Evolutionary conservation across 768 basidiomycete genomes (phyloP).

Genomic region (Mycena polygramma): DNA sequence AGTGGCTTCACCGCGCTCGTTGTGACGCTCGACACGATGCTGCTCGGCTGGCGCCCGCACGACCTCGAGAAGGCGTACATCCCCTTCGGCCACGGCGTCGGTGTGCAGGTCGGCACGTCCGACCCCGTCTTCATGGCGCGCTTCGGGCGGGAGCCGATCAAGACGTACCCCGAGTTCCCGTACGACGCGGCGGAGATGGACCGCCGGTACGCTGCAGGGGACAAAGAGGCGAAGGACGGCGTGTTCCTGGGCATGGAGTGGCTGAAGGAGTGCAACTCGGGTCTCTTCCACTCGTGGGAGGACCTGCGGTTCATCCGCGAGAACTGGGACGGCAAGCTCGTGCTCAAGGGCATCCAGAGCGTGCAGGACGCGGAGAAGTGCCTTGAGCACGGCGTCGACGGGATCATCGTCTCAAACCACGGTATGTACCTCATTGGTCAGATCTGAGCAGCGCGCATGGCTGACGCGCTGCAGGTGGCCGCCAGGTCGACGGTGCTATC

Average conservation of each 20-base stretch:
- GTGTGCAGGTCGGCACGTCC: conserved; percentile 74
- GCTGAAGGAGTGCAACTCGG: conserved; percentile 74
- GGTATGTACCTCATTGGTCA: conserved; percentile 64
- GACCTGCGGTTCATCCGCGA: conserved; percentile 76
- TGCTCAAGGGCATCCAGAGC: conserved; percentile 84
- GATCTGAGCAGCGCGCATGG: no score
- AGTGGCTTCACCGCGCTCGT: conserved; percentile 79
- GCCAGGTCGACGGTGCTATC: conserved; percentile 85
- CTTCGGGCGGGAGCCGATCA: conserved; percentile 59
- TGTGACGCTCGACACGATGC: conserved; percentile 84
- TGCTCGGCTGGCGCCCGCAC: conserved; percentile 82
- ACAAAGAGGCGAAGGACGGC: conserved; percentile 55
- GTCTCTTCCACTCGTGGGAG: conserved; percentile 76
- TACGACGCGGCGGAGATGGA: conserved; percentile 66
- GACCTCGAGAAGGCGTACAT: conserved; percentile 76
- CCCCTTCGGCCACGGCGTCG: conserved; percentile 76
- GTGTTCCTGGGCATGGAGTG: conserved; percentile 70
- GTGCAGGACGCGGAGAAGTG: conserved; percentile 80
- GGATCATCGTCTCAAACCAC: conserved; percentile 87
- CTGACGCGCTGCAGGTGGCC: conserved; percentile 61
- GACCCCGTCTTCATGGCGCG: conserved; percentile 86
- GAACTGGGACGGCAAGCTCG: conserved; percentile 83
- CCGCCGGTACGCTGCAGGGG: conserved; percentile 58
- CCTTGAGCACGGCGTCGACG: conserved; percentile 72
- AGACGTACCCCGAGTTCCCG: conserved; percentile 64